Base-by-base conservation (phyloP, 768 basidiomycete species). In the Coprinopsis cinerea region DNA sequence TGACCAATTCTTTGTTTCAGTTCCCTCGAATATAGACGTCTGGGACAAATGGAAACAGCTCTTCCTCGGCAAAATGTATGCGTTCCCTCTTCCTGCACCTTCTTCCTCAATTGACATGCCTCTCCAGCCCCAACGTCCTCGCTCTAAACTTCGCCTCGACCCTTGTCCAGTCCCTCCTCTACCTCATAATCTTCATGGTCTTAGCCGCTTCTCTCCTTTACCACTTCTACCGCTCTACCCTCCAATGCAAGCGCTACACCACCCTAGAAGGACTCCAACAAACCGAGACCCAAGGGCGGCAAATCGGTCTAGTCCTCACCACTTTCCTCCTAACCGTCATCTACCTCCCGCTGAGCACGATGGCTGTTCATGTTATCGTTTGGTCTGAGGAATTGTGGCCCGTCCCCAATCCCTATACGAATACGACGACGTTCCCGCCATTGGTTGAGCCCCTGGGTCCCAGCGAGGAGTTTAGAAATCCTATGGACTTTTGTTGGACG, bases 321-420 rank as follows among this genome's bases (percentile, higher is more conserved):
- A 83, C 77, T 24, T 89, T 89, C 58, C 57, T 83, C 18, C 66
- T 87, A 36, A 82, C 83, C 7, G 67, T 82, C 37, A 71, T 88
- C 22, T 91, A 89, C 60, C 72, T 91, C 22, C 88, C 88, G 2
- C 70, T 91, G 43, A 85, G 83, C 55, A 88, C 85, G 13, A 79
- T 91, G 73, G 78, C 85, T 0, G 68, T 90, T 15, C 85, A 85
- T 56, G 85, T 85, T 25, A 67, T 90, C 14, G 77, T 85, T 1
- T 89, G 85, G 85, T 85, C 84, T 0, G 73, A 81, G 41, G 88
- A 89, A 66, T 74, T 85, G 17, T 90, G 85, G 86, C 73, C 75
- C 4, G 77, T 87, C 23, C 64, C 77, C 0, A 87, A 87, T 60
- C 84, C 85, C 2, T 87, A 87, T 57, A 64, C 65, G 40, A 82